A percentile compares a stretch with the other conserved stretches of the same genome.
Conservation (phyloP, 352 stramenopile species). For the Phytopythium oedochilum region DNA sequence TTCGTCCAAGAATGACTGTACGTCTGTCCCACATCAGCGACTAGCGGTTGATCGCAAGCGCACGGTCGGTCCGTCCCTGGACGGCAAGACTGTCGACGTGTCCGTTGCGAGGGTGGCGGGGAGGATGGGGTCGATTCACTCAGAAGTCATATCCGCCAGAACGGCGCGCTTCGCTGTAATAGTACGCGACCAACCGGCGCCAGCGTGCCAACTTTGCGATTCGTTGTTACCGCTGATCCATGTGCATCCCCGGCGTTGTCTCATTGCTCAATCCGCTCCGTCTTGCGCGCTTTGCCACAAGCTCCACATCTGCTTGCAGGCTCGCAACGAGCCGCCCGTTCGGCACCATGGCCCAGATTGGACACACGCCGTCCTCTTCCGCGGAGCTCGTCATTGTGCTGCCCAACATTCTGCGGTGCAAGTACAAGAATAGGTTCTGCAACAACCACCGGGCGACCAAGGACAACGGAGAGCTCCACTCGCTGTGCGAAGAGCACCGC, state of each 20-base stretch:
- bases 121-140: not conserved
- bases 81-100: not conserved
- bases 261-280: not conserved
- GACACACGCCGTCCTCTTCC: not conserved
- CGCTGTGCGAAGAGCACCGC: slow-evolving; percentile 34
- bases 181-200: not conserved
- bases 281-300: not conserved
- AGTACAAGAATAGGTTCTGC: slow-evolving; percentile 29
- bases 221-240: not conserved
- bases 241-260: not conserved
- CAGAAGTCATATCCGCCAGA: too few relatives aligned
- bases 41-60: not conserved
- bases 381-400: not conserved
- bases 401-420: slow-evolving; percentile 14
- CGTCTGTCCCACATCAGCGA: not conserved
- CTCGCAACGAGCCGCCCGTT: not conserved
- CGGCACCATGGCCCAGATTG: not conserved
- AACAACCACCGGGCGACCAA: slow-evolving; percentile 28
- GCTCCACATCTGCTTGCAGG: not conserved
- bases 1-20: too few relatives aligned
- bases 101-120: not conserved
- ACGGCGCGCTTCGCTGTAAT: not conserved
- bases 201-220: not conserved
- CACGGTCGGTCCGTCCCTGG: not conserved
- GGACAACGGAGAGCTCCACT: slow-evolving; percentile 31